Percentiles rank a stretch among this genome's conserved stretches.
phyloP scores from a whole-genome alignment of 352 stramenopile species.

The Phytophthora cajani region DNA sequence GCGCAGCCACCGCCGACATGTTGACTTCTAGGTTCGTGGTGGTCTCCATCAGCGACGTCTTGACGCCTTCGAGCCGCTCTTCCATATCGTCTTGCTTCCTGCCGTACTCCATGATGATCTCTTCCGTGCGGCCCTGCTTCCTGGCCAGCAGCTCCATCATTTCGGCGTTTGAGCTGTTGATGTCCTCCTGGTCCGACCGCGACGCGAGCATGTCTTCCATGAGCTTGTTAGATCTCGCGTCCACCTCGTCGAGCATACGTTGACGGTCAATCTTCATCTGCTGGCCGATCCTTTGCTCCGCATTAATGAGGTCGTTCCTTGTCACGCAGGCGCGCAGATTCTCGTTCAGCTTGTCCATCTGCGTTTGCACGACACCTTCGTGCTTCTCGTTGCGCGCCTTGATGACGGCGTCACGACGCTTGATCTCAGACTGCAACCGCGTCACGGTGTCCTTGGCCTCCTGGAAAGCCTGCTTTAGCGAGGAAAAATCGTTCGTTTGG shows the following conservation, averaged over 20 bases:
- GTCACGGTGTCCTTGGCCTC: slow-evolving; percentile 79
- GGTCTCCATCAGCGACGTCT: slow-evolving; percentile 62
- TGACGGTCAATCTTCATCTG: slow-evolving; percentile 77
- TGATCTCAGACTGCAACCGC: slow-evolving; percentile 82
- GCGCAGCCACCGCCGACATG: slow-evolving; percentile 35
- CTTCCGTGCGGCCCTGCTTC: slow-evolving; percentile 61
- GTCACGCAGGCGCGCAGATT: slow-evolving; percentile 75
- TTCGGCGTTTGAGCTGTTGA: slow-evolving; percentile 82
- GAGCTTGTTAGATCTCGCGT: slow-evolving; percentile 69
- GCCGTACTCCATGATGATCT: slow-evolving; percentile 64
- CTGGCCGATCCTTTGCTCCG: slow-evolving; percentile 76
- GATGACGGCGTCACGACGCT: slow-evolving; percentile 77
- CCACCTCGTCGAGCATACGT: slow-evolving; percentile 65
- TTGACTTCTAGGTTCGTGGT: slow-evolving; percentile 58
- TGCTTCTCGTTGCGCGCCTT: slow-evolving; percentile 84
- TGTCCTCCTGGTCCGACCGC: slow-evolving; percentile 78
- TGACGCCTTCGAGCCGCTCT: slow-evolving; percentile 43
- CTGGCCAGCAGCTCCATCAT: slow-evolving; percentile 58
- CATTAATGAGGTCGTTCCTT: slow-evolving; percentile 76
- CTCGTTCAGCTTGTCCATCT: slow-evolving; percentile 86
- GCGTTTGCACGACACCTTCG: slow-evolving; percentile 67
- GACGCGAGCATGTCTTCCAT: slow-evolving; percentile 67
- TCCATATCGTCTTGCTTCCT: slow-evolving; percentile 55
- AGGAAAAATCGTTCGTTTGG: slow-evolving; percentile 77
- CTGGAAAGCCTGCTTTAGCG: slow-evolving; percentile 64